A percentile compares a stretch with the other conserved stretches of the same genome.
phyloP scores from a whole-genome alignment of 129 eudicot species.

The Lonicera japonica region DNA sequence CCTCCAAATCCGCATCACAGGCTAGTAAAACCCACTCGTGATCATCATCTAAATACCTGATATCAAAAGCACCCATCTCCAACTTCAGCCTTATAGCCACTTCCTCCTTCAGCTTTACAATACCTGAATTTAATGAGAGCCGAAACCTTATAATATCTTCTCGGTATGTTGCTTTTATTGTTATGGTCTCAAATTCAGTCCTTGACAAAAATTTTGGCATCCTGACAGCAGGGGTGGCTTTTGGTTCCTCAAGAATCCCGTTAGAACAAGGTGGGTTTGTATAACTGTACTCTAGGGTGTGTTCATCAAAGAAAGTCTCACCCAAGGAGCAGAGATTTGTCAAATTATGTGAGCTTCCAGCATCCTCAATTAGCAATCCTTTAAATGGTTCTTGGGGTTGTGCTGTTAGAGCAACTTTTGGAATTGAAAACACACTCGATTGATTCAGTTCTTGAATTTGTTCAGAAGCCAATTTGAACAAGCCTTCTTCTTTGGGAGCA shows the following conservation, averaged over 20 bases:
- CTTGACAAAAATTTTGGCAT: slow-evolving; percentile 36
- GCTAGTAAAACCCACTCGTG: slow-evolving; percentile 77
- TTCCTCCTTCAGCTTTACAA: slow-evolving; percentile 57
- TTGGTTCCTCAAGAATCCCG: slow-evolving; percentile 7
- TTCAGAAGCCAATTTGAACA: slow-evolving; percentile 29
- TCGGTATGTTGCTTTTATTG: slow-evolving; percentile 71
- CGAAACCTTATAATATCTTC: slow-evolving; percentile 84
- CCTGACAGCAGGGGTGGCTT: slow-evolving; percentile 10
- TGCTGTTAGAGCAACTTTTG: slow-evolving; percentile 21
- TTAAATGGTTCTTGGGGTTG: slow-evolving; percentile 56
- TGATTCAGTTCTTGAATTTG: slow-evolving; percentile 34
- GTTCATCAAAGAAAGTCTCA: slow-evolving; percentile 42
- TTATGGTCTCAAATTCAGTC: slow-evolving; percentile 50
- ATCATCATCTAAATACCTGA: slow-evolving; percentile 85
- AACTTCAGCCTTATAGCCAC: slow-evolving; percentile 75
- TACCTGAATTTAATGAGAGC: slow-evolving; percentile 38
- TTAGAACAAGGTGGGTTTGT: slow-evolving; percentile 17
- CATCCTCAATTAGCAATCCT: slow-evolving; percentile 73
- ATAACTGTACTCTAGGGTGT: slow-evolving; percentile 42
- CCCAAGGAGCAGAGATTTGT: slow-evolving; percentile 52
- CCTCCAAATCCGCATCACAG: slow-evolving; percentile 79
- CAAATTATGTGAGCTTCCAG: slow-evolving; percentile 88
- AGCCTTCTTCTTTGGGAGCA: slow-evolving; percentile 30
- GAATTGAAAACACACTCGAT: slow-evolving; percentile 31
- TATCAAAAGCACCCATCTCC: slow-evolving; percentile 55